These are phyloP conservation scores for Chlorella variabilis DNA, from an alignment of 163 green algal genomes.

Conservation along the genomic window DNA sequence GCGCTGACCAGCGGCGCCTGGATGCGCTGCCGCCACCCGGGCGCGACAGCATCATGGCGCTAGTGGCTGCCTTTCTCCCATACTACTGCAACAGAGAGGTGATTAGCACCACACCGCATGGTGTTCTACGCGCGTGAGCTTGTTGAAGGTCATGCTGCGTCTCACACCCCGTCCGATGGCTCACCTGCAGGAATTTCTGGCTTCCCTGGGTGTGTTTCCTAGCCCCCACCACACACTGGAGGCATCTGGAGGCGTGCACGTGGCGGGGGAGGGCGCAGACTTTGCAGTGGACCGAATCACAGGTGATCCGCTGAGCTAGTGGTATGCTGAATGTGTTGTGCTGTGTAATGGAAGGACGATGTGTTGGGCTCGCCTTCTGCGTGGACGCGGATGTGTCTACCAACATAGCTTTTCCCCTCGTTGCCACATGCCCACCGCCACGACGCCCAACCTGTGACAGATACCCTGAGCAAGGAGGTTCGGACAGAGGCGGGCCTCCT, in stretches of 20 bases:
- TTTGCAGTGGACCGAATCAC: constrained; percentile 33
- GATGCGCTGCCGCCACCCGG: constrained; percentile 52
- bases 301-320: neutral
- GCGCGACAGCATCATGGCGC: constrained; percentile 49
- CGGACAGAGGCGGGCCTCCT: constrained; percentile 51
- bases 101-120: too few relatives aligned
- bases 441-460: neutral
- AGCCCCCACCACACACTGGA: neutral
- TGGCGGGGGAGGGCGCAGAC: constrained; percentile 33
- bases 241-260: neutral
- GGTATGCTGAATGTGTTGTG: neutral
- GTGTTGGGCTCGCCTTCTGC: too few relatives aligned
- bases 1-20: constrained; percentile 42
- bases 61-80: constrained; percentile 64
- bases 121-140: too few relatives aligned
- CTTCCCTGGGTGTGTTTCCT: constrained; percentile 31
- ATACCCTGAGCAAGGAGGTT: constrained; percentile 41
- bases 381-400: too few relatives aligned
- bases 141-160: too few relatives aligned
- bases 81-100: constrained; percentile 67
- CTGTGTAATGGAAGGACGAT: neutral
- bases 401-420: too few relatives aligned
- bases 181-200: constrained; percentile 10
- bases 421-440: too few relatives aligned
- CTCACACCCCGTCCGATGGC: too few relatives aligned